A percentile compares a stretch with the other conserved stretches of the same genome.
phyloP scores from a whole-genome alignment of 78 protist genomes.

The Dictyostelium discoideum region DNA sequence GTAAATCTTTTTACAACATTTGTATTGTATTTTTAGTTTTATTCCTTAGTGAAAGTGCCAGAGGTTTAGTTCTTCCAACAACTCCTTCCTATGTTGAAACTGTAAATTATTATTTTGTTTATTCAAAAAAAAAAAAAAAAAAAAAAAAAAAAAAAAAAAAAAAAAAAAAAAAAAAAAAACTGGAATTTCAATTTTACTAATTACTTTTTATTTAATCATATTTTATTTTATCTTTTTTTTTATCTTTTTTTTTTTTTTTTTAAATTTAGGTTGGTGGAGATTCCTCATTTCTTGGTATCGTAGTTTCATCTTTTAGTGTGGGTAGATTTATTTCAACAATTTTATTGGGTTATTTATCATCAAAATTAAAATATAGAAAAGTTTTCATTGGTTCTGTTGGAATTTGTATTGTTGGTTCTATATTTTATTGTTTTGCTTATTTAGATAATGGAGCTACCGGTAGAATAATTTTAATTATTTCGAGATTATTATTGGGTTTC shows the following conservation, averaged over 20 bases:
- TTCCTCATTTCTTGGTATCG: background rate
- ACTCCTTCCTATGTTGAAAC: background rate
- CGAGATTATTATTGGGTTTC: slow-evolving; percentile 6
- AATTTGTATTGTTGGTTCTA: slow-evolving; percentile 12
- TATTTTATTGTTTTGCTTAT: background rate
- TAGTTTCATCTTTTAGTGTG: background rate
- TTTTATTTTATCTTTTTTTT: no score
- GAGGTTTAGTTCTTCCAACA: slow-evolving; percentile 42
- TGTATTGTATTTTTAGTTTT: slow-evolving; percentile 3
- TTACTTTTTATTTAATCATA: no score
- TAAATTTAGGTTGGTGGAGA: slow-evolving; percentile 13
- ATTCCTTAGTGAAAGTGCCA: slow-evolving; percentile 22
- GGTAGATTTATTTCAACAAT: slow-evolving; percentile 44
- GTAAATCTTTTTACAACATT: background rate
- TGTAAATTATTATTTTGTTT: background rate
- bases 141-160: no score
- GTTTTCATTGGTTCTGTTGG: slow-evolving; percentile 8
- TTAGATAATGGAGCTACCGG: background rate
- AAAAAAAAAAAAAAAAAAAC: no score
- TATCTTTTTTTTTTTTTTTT: background rate
- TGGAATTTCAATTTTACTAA: no score
- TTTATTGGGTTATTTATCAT: background rate
- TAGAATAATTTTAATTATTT: background rate
- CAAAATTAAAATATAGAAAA: background rate
- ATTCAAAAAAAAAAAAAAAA: no score